These are phyloP conservation scores for Rosa multiflora DNA, from an alignment of 306 rosid genomes.

Conservation along the genomic window DNA sequence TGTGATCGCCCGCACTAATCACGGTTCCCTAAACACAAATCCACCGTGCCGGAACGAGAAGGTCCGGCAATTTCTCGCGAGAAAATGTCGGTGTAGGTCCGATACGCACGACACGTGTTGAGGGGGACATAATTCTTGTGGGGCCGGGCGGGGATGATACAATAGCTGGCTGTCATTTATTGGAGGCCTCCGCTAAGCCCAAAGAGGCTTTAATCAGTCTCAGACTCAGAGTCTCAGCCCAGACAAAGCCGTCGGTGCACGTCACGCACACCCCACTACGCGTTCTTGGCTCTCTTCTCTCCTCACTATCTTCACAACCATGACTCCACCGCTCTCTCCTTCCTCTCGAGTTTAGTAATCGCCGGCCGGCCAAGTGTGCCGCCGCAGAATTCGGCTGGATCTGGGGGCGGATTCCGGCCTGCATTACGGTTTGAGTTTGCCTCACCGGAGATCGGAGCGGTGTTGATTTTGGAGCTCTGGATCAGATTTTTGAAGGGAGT, in stretches of 20 bases:
- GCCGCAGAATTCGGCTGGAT: constrained; percentile 1
- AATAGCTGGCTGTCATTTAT: constrained; percentile 57
- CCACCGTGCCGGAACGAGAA: background rate
- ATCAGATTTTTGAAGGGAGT: no score
- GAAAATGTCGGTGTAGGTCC: constrained; percentile 55
- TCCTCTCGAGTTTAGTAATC: background rate
- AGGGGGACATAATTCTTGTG: constrained; percentile 6
- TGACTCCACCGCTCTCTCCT: constrained; percentile 16
- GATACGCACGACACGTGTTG: constrained; percentile 20
- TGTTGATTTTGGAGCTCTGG: no score
- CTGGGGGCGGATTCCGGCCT: constrained; percentile 5
- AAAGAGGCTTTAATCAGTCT: background rate
- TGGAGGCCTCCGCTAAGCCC: constrained; percentile 22
- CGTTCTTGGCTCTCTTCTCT: background rate
- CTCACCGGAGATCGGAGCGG: constrained; percentile 13
- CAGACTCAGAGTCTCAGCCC: constrained; percentile 14
- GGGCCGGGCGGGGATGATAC: constrained; percentile 24
- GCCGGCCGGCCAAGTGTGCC: constrained; percentile 1
- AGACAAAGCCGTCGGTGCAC: constrained; percentile 31
- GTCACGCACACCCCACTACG: constrained; percentile 33
- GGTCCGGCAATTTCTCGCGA: constrained; percentile 29
- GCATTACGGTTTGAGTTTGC: constrained; percentile 8
- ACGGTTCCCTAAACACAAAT: no score
- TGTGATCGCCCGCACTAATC: no score
- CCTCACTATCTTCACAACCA: background rate